Conservation (phyloP, 1,284 basidiomycete species). For the Ganoderma sinense region DNA sequence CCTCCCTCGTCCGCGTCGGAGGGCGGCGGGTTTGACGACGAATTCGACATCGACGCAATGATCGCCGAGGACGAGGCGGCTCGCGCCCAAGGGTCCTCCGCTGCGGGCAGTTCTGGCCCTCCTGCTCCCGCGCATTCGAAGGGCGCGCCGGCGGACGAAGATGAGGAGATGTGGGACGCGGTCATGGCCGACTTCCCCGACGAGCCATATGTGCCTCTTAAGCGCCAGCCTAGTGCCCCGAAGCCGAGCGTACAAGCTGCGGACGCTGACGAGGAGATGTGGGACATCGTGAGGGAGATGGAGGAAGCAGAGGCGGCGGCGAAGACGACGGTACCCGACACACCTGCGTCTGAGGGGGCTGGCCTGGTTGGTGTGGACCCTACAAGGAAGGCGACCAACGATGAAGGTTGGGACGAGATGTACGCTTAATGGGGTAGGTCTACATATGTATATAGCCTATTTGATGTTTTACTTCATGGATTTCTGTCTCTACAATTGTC, state of each 20-base stretch:
- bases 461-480: not conserved
- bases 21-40: slow-evolving; percentile 48
- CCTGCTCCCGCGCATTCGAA: not conserved
- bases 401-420: slow-evolving; percentile 45
- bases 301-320: slow-evolving; percentile 40
- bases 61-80: slow-evolving; percentile 53
- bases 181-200: slow-evolving; percentile 39
- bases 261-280: slow-evolving; percentile 71
- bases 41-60: slow-evolving; percentile 62
- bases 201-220: slow-evolving; percentile 24
- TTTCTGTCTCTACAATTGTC: not conserved
- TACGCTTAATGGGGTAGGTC: slow-evolving; percentile 29
- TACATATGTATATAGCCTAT: not conserved
- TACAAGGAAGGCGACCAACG: slow-evolving; percentile 34
- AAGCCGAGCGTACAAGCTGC: not conserved
- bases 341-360: slow-evolving; percentile 1
- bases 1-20: slow-evolving; percentile 56
- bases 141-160: slow-evolving; percentile 49
- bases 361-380: slow-evolving; percentile 14
- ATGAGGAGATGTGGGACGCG: slow-evolving; percentile 62
- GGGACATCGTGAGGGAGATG: slow-evolving; percentile 70
- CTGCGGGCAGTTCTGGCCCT: slow-evolving; percentile 14
- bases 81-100: slow-evolving; percentile 9
- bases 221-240: not conserved
- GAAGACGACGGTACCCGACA: slow-evolving; percentile 6